Base-by-base conservation (phyloP, 23 red algal species). In the Gracilaria domingensis region DNA sequence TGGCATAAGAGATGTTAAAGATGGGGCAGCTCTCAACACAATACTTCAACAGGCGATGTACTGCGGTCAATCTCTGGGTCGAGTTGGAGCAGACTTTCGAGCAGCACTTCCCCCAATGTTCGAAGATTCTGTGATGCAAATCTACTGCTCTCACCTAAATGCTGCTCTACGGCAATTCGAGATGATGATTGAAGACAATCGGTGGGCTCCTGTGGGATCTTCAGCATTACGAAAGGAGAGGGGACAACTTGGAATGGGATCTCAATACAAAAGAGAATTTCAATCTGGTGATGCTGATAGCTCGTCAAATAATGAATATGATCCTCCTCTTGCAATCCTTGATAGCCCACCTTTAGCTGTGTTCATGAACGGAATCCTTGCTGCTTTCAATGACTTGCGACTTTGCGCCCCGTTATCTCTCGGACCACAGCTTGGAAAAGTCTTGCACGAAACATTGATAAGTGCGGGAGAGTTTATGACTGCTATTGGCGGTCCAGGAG, bases 11-110 rank as follows among this genome's bases (percentile, higher is more conserved):
- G 82, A 91, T n/a, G 66, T 99, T 23, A 54, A 48, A 45, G 97
- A 99, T 53, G 94, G 91, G 5, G 88, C 90, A 9, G 67, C 81
- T 0, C 33, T 99, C 17, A 90, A 84, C 50, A 94, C 97, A 39
- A 79, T 91, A 2, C 57, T 95, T 61, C 77, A 95, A 77, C 97
- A 96, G 66, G 88, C 90, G n/a, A 96, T 96, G 87, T 91, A 86
- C 32, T 96, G 94, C 66, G 97, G 93, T 1, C 84, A 96, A 87
- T 93, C 93, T 20, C 94, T 99, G 1, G 87, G 97, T 44, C 93
- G 97, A 71, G 86, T 99, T 66, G 97, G 94, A 28, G 82, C 86
- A 17, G 97, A 99, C 75, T 96, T 96, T 86, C 90, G 97, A 21
- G 42, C 89, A 5, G 80, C 82, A 1, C 91, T 99, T 47, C 84